Percentiles rank a stretch among this genome's conserved stretches.
Evolutionary conservation across 441 rosid species (phyloP).

Genomic region (Corymbia calophylla): DNA sequence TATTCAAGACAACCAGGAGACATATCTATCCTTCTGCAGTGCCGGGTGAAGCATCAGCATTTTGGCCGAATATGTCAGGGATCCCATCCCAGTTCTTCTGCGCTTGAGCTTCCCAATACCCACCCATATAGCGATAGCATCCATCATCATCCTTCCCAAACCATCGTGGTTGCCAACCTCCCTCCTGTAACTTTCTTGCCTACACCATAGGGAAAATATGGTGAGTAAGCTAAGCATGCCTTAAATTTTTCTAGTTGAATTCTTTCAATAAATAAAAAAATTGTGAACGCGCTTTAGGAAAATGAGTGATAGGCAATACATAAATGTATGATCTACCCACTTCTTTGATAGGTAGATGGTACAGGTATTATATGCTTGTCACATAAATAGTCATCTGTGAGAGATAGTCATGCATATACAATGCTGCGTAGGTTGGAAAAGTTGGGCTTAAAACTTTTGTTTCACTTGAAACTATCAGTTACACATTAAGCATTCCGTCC

Average conservation of each 20-base stretch:
- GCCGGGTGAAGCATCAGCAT: constrained; percentile 17
- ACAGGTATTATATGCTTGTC: background rate
- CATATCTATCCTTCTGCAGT: constrained; percentile 19
- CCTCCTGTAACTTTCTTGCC: constrained; percentile 97
- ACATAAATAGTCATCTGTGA: background rate
- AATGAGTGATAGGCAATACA: background rate
- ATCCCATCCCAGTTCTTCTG: constrained; percentile 59
- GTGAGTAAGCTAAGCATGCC: background rate
- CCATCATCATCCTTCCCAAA: constrained; percentile 77
- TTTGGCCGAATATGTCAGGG: constrained; percentile 66
- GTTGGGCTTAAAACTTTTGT: background rate
- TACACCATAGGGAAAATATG: constrained; percentile 7
- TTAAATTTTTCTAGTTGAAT: background rate
- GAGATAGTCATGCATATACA: background rate
- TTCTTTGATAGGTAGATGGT: background rate
- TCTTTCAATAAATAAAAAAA: background rate
- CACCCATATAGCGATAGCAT: constrained; percentile 66
- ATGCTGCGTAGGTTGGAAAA: background rate
- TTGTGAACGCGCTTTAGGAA: background rate
- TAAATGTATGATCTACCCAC: background rate
- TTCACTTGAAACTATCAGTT: background rate
- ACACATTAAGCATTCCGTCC: background rate
- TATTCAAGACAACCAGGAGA: background rate
- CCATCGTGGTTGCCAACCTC: constrained; percentile 98
- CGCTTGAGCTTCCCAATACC: constrained; percentile 93